Conservation (phyloP, 768 basidiomycete species). For the Lanmaoa rubissima region DNA sequence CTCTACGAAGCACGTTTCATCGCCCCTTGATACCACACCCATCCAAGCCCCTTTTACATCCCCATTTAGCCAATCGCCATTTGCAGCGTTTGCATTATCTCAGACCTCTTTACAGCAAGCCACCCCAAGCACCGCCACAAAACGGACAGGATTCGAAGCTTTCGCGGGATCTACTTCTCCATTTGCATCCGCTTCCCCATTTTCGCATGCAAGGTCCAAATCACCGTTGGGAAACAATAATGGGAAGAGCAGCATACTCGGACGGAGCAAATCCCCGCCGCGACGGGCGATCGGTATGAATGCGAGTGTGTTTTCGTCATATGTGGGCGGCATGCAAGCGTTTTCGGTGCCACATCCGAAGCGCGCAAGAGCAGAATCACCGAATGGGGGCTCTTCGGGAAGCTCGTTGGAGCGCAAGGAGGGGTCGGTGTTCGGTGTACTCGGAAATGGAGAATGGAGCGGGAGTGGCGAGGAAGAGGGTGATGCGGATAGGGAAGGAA, state of each 20-base stretch:
- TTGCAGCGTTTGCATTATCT: conserved; percentile 19
- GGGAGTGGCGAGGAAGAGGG: conserved; percentile 44
- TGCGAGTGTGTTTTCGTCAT: conserved; percentile 59
- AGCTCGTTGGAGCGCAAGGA: conserved; percentile 45
- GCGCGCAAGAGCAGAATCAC: conserved; percentile 53
- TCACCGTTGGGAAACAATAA: conserved; percentile 42
- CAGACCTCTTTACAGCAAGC: conserved; percentile 17
- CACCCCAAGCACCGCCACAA: conserved; percentile 39
- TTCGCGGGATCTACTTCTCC: conserved; percentile 53
- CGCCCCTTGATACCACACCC: conserved; percentile 23
- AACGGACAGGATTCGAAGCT: conserved; percentile 57
- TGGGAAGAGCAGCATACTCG: conserved; percentile 25
- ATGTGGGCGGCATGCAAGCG: conserved; percentile 50
- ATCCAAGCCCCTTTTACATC: conserved; percentile 22
- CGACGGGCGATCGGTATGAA: conserved; percentile 42
- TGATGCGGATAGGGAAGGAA: conserved; percentile 33
- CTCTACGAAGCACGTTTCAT: conserved; percentile 19
- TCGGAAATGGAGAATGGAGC: conserved; percentile 39
- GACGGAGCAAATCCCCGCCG: conserved; percentile 55
- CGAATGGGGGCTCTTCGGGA: conserved; percentile 40
- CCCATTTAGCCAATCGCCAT: conserved; percentile 21
- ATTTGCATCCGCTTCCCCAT: conserved; percentile 41
- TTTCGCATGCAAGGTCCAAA: conserved; percentile 41
- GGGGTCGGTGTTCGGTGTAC: conserved; percentile 20
- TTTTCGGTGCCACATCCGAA: conserved; percentile 45